Evolutionary conservation across 1,139 yeast genomes (phyloP).

Genomic region (Kodamaea derodonti): DNA sequence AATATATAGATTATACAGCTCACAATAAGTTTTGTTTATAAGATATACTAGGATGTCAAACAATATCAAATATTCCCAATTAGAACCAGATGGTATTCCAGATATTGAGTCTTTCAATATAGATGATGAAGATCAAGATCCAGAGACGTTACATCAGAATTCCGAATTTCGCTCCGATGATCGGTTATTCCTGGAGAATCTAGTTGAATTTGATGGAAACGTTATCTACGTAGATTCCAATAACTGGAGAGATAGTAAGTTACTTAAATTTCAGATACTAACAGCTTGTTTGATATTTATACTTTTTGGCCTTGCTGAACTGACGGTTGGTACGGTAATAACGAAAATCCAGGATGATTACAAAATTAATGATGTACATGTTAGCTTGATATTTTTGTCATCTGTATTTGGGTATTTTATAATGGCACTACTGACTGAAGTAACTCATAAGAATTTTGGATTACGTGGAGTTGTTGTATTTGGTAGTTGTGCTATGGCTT

Average conservation of each 20-base stretch:
- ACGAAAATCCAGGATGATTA: conserved; percentile 47
- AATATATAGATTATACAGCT: too few species aligned
- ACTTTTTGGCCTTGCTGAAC: conserved; percentile 54
- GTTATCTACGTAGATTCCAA: conserved; percentile 28
- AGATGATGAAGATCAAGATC: too few species aligned
- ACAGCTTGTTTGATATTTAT: conserved; percentile 36
- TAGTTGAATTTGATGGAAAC: conserved; percentile 24
- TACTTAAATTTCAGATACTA: conserved; percentile 38
- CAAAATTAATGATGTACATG: conserved; percentile 37
- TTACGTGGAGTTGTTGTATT: conserved; percentile 34
- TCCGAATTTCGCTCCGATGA: neutral
- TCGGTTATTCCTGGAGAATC: neutral
- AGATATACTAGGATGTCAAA: too few species aligned
- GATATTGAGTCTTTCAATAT: too few species aligned
- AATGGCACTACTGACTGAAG: conserved; percentile 36
- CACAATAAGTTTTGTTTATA: too few species aligned
- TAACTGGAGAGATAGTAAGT: conserved; percentile 37
- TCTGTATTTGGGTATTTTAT: conserved; percentile 36
- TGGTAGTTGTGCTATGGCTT: conserved; percentile 30
- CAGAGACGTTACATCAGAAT: too few species aligned
- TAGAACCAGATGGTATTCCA: too few species aligned
- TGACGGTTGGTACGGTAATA: conserved; percentile 53
- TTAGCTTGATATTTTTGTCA: conserved; percentile 33
- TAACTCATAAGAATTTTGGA: conserved; percentile 30
- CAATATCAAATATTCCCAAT: too few species aligned